Conservation (phyloP, 352 stramenopile species). For the Phytopythium litorale region DNA sequence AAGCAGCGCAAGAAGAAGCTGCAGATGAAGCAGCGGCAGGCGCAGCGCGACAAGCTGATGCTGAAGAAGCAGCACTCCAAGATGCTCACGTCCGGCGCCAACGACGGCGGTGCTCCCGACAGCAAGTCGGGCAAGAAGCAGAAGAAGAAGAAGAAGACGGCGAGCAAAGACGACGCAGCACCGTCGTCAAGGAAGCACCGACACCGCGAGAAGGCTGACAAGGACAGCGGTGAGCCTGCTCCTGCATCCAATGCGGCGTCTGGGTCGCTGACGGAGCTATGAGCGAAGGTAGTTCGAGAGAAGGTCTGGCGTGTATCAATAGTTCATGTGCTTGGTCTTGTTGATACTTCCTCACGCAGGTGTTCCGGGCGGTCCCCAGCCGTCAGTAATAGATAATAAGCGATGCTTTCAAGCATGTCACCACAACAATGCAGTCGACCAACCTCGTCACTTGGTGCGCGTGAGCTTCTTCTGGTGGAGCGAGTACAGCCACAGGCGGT, state of each 20-base stretch:
- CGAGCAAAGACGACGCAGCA: slow-evolving; percentile 17
- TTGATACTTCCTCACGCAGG: neutral
- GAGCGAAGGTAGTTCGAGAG: slow-evolving; percentile 3
- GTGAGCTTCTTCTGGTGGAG: slow-evolving; percentile 72
- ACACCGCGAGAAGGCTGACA: slow-evolving; percentile 15
- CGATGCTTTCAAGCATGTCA: neutral
- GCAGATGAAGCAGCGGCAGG: slow-evolving; percentile 70
- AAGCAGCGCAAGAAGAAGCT: slow-evolving; percentile 67
- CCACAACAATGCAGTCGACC: neutral
- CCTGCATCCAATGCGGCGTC: slow-evolving; percentile 1
- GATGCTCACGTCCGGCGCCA: neutral
- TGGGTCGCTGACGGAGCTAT: slow-evolving; percentile 36
- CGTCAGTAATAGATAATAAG: slow-evolving; percentile 8
- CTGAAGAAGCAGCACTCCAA: slow-evolving; percentile 49
- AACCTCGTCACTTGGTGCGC: slow-evolving; percentile 39
- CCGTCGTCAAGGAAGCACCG: slow-evolving; percentile 27
- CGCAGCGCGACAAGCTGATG: slow-evolving; percentile 62
- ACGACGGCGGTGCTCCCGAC: neutral
- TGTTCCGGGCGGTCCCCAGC: neutral
- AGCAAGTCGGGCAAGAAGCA: neutral
- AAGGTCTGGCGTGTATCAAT: neutral
- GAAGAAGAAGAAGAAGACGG: slow-evolving; percentile 44
- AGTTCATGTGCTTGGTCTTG: neutral
- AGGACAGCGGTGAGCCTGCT: neutral
- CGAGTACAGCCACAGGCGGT: slow-evolving; percentile 72